Evolutionary conservation across 75 land plant species (phyloP), one percentile per base, ranked within the genome.

Genomic region (Sequoiadendron giganteum): DNA sequence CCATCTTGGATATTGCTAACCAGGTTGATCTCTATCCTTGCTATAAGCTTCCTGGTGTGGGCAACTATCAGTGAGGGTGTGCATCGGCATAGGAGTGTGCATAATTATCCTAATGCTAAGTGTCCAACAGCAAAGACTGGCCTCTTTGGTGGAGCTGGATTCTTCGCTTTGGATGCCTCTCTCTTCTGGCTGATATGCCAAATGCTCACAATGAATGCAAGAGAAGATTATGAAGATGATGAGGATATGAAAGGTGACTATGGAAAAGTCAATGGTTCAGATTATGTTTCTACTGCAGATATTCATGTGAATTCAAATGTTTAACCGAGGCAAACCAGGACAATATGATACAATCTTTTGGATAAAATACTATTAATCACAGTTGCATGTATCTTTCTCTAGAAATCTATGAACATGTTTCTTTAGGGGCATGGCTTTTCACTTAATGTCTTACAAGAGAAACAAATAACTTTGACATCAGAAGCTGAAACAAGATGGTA

Each of bases 81-180:
- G 48, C 97, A 97, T 84, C 91, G 87, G 16, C 18, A 28, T 1
- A 87, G 85, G 54, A 93, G 93, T 36, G 87, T 90, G 14, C 95
- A 97, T 45, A 78, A 87, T 70, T 86, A 90, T 52, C 40, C 76
- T n/a, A 25, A 73, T 5, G 13, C 87, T 13, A 61, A n/a, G 2
- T 97, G 97, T 90, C 97, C 95, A 2, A 97, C 96, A 45, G 97
- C 97, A 30, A 96, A 97, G 91, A 94, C 97, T 54, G 96, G 97
- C 19, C 94, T 97, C 21, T 92, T 96, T 70, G 99, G 97, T 52
- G 99, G 99, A 16, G 99, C 95, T 45, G 99, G 95, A 0, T 95
- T 97, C 87, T n/a, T 97, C 45, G 93, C 97, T 42, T 91, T 97
- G 70, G 96, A 96, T 89, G 87, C 97, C 1, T 85, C 91, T n/a